A percentile compares a stretch with the other conserved stretches of the same genome.
phyloP scores from a whole-genome alignment of 306 rosid genomes.

The Carpinus fangiana region DNA sequence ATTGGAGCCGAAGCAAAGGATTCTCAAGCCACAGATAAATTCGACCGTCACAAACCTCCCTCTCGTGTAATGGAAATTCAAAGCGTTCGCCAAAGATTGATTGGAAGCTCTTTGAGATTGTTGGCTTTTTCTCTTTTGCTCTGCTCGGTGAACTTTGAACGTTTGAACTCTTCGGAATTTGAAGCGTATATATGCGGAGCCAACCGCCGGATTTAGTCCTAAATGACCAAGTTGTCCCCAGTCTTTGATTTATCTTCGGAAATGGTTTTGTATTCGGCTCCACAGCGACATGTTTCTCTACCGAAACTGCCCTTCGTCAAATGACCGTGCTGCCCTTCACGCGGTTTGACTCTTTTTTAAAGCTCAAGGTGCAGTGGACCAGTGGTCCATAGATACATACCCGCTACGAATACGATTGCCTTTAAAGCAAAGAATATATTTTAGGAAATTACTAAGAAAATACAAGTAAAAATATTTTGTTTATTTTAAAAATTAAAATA shows the following conservation, averaged over 20 bases:
- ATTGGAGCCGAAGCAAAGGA: constrained; percentile 19
- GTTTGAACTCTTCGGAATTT: not conserved
- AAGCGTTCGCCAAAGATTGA: not conserved
- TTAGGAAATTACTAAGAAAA: too few relatives aligned
- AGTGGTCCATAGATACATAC: too few relatives aligned
- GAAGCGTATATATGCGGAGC: not conserved
- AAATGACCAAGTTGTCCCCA: constrained; percentile 19
- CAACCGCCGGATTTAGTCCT: not conserved
- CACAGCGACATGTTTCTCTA: not conserved
- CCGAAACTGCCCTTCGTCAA: constrained; percentile 25
- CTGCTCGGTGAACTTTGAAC: not conserved
- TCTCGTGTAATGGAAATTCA: constrained; percentile 15
- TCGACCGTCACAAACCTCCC: constrained; percentile 4
- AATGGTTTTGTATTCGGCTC: not conserved
- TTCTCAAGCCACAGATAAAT: not conserved
- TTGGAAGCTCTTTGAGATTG: not conserved
- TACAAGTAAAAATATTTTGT: too few relatives aligned
- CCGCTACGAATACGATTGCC: too few relatives aligned
- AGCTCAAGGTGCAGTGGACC: too few relatives aligned
- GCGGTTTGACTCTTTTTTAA: not conserved
- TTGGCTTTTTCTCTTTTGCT: not conserved
- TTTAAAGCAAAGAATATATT: too few relatives aligned
- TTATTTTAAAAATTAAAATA: too few relatives aligned
- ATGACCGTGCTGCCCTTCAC: constrained; percentile 9
- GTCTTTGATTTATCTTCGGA: not conserved